Evolutionary conservation across 1,284 basidiomycete species (phyloP).

Genomic region (Rhizoctonia solani): DNA sequence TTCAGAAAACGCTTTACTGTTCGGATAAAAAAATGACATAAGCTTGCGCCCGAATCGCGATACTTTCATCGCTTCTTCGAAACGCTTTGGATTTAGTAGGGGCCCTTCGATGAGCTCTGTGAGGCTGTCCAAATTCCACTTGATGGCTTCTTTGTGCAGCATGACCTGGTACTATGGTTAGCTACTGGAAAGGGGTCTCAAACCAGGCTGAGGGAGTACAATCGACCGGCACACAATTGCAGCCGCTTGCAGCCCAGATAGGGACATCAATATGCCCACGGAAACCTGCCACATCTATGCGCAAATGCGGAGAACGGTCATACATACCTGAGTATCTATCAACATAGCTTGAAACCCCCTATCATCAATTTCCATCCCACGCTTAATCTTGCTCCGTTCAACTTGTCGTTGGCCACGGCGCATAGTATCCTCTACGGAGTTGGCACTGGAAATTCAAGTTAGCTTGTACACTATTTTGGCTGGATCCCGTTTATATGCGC

Average conservation of each 20-base stretch:
- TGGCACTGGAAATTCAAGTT: constrained; percentile 58
- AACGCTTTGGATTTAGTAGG: constrained; percentile 85
- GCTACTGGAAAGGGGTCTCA: constrained; percentile 26
- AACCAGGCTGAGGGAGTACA: background rate
- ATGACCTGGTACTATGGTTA: constrained; percentile 62
- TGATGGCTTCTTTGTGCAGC: constrained; percentile 84
- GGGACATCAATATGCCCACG: too few relatives aligned
- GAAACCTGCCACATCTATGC: too few relatives aligned
- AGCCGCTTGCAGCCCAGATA: too few relatives aligned
- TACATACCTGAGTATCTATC: constrained; percentile 77
- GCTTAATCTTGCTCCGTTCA: constrained; percentile 85
- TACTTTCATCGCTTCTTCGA: constrained; percentile 94
- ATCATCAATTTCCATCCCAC: constrained; percentile 93
- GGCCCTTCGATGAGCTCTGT: constrained; percentile 93
- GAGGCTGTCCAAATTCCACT: constrained; percentile 91
- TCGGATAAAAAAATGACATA: constrained; percentile 92
- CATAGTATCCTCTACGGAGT: constrained; percentile 84
- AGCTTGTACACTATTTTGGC: constrained; percentile 14
- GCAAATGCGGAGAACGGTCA: background rate
- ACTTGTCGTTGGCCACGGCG: constrained; percentile 88
- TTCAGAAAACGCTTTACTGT: constrained; percentile 82
- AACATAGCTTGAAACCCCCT: constrained; percentile 81
- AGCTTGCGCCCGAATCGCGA: constrained; percentile 86
- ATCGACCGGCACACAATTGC: constrained; percentile 1
- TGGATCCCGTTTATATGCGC: background rate